Evolutionary conservation across 305 asterid species (phyloP).

Genomic region (Fraxinus sp.): DNA sequence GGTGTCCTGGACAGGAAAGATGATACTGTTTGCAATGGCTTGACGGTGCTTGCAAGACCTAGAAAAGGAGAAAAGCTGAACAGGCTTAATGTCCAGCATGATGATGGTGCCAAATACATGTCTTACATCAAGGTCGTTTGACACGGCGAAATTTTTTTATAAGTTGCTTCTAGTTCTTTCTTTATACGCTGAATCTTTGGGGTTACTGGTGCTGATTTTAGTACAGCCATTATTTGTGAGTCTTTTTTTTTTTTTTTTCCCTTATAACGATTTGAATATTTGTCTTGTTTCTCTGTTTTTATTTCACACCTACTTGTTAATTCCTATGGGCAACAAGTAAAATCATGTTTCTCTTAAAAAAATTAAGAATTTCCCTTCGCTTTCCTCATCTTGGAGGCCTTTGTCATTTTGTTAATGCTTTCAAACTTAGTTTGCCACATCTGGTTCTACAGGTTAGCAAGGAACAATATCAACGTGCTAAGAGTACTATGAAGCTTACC

Average conservation of each 20-base stretch:
- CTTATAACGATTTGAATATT: background rate
- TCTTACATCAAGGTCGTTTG: constrained; percentile 79
- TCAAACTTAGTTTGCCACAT: constrained; percentile 20
- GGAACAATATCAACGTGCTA: constrained; percentile 76
- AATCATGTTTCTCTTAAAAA: background rate
- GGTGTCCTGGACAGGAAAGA: constrained; percentile 38
- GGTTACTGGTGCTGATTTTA: background rate
- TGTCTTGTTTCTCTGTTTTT: background rate
- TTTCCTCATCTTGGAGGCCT: constrained; percentile 12
- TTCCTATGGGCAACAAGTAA: background rate
- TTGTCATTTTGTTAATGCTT: constrained; percentile 16
- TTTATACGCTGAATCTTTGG: background rate
- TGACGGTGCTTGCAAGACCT: constrained; percentile 37
- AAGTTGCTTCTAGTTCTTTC: background rate
- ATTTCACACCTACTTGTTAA: background rate
- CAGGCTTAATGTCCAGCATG: constrained; percentile 57
- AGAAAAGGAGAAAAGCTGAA: constrained; percentile 53
- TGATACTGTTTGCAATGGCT: constrained; percentile 47
- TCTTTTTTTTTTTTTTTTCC: background rate
- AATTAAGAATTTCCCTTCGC: background rate
- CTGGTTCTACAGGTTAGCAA: constrained; percentile 75
- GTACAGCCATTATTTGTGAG: background rate
- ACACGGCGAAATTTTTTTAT: constrained; percentile 6
- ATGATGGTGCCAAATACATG: constrained; percentile 86
- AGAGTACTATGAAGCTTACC: constrained; percentile 70